Evolutionary conservation across 305 asterid species (phyloP).

Genomic region (Fraxinus paxiana): DNA sequence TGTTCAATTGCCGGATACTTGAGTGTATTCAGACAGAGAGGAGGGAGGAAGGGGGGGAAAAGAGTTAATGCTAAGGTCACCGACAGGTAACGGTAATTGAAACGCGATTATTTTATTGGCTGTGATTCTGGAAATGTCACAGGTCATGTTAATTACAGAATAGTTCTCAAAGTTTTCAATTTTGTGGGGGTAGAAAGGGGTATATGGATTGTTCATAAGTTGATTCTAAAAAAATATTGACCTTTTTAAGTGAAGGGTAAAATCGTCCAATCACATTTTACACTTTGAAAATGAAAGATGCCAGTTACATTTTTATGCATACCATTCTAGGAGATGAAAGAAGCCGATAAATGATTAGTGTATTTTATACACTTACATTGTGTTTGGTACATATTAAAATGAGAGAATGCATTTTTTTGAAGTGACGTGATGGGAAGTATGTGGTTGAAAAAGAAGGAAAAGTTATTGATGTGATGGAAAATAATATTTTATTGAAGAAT

Average conservation of each 20-base stretch:
- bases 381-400: too few species aligned
- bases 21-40: conserved; percentile 11
- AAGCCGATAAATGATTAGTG: too few species aligned
- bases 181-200: background rate
- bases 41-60: conserved; percentile 1
- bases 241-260: background rate
- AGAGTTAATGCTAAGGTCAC: conserved; percentile 13
- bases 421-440: too few species aligned
- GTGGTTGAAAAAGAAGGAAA: too few species aligned
- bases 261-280: too few species aligned
- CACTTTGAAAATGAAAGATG: background rate
- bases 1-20: conserved; percentile 16
- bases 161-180: background rate
- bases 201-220: background rate
- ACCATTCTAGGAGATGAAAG: background rate
- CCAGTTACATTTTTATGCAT: background rate
- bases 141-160: background rate
- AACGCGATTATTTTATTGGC: conserved; percentile 5
- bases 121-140: conserved; percentile 15
- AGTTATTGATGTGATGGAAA: too few species aligned
- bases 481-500: too few species aligned
- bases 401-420: too few species aligned
- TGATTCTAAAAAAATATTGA: background rate
- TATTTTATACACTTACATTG: too few species aligned
- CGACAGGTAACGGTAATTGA: conserved; percentile 15